Percentiles rank a stretch among this genome's conserved stretches.
Evolutionary conservation across 2,329 filamentous ascomycete genomes (phyloP).

Genomic region (Leptographium flavum): DNA sequence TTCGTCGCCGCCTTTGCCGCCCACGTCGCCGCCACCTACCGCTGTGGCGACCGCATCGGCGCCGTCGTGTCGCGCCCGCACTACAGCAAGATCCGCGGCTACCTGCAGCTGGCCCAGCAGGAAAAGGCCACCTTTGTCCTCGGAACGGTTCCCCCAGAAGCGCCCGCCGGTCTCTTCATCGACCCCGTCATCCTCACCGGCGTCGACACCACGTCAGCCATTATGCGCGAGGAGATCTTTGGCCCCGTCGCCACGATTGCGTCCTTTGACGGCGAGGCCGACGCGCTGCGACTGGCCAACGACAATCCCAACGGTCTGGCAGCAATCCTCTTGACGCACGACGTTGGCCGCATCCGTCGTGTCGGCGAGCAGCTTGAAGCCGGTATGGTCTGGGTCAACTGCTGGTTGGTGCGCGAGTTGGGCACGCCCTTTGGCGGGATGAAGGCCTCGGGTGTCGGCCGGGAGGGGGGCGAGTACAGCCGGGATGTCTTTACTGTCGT

Average conservation of each 20-base stretch:
- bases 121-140: conserved; percentile 47
- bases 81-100: conserved; percentile 51
- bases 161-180: conserved; percentile 29
- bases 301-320: conserved; percentile 42
- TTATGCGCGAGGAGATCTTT: conserved; percentile 22
- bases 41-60: conserved; percentile 51
- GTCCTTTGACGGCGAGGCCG: conserved; percentile 20
- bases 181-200: conserved; percentile 21
- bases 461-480: conserved; percentile 19
- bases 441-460: conserved; percentile 21
- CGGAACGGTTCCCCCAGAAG: conserved; percentile 33
- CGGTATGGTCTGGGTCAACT: conserved; percentile 35
- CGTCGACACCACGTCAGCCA: conserved; percentile 19
- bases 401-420: conserved; percentile 27
- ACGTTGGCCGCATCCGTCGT: conserved; percentile 30
- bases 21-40: conserved; percentile 38
- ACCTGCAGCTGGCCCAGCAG: conserved; percentile 49
- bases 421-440: conserved; percentile 34
- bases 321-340: conserved; percentile 40
- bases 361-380: conserved; percentile 40
- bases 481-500: conserved; percentile 19
- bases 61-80: conserved; percentile 50
- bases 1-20: conserved; percentile 49
- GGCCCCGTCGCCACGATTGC: conserved; percentile 20
- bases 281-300: conserved; percentile 21